A percentile compares a stretch with the other conserved stretches of the same genome.
These are phyloP conservation scores for Candida sp. DNA, from an alignment of 1,139 yeast species.

Conservation along the genomic window DNA sequence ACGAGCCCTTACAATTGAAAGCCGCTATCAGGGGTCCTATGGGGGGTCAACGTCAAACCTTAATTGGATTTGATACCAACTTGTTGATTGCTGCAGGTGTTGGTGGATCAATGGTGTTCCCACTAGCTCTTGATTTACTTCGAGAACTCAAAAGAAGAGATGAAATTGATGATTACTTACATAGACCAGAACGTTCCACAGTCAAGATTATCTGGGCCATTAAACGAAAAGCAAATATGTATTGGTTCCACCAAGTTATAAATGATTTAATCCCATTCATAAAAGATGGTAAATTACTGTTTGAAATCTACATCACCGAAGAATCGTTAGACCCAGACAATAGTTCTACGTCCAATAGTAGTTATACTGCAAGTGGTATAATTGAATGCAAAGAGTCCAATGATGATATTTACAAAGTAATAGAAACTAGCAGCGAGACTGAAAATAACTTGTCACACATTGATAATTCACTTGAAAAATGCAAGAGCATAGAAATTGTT, in stretches of 20 bases:
- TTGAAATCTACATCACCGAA: constrained; percentile 20
- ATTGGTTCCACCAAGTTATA: constrained; percentile 38
- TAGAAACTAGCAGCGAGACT: background rate
- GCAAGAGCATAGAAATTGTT: background rate
- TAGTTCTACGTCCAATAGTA: background rate
- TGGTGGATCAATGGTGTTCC: constrained; percentile 46
- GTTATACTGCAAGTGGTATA: background rate
- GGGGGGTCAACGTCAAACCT: constrained; percentile 42
- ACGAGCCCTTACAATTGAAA: constrained; percentile 15
- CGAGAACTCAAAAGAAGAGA: constrained; percentile 22
- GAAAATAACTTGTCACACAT: background rate
- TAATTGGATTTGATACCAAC: constrained; percentile 37
- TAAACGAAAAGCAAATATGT: constrained; percentile 19
- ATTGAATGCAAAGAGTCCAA: background rate
- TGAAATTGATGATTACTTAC: constrained; percentile 23
- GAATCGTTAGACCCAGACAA: constrained; percentile 3
- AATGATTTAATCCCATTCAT: constrained; percentile 23
- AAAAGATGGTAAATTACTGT: constrained; percentile 16
- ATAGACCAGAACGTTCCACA: constrained; percentile 24
- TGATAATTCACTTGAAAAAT: background rate
- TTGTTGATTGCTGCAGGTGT: constrained; percentile 45
- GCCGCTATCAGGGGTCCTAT: constrained; percentile 42
- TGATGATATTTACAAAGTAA: background rate
- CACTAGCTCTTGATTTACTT: constrained; percentile 41
- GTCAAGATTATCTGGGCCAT: constrained; percentile 38